phyloP scores from a whole-genome alignment of 768 basidiomycete species.

The Pilatotrama ljubarskyi region DNA sequence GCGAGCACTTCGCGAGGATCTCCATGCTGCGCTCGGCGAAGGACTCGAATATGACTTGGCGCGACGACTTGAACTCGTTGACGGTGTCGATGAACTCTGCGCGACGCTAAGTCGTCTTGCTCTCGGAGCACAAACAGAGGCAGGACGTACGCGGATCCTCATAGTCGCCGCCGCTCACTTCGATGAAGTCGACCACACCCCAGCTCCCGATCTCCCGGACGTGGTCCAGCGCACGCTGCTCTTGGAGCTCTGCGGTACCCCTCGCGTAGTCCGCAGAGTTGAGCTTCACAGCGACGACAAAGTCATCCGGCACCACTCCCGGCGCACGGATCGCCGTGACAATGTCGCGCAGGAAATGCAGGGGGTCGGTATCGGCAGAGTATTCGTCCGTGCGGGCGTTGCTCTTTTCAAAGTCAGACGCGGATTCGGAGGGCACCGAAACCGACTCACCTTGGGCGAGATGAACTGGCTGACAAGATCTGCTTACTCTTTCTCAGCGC shows the following conservation, averaged over 20 bases:
- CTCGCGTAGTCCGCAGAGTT: conserved; percentile 75
- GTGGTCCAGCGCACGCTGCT: conserved; percentile 56
- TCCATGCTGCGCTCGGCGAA: conserved; percentile 62
- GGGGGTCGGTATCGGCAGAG: conserved; percentile 43
- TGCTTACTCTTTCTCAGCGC: conserved; percentile 29
- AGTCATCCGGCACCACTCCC: conserved; percentile 47
- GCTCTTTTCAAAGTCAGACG: conserved; percentile 31
- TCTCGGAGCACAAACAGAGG: not conserved
- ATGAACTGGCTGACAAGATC: conserved; percentile 82
- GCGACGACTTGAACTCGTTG: conserved; percentile 34
- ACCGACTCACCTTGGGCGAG: conserved; percentile 57
- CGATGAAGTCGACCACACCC: conserved; percentile 76
- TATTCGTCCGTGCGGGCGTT: conserved; percentile 66
- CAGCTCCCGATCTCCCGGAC: conserved; percentile 61
- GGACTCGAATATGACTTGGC: conserved; percentile 72
- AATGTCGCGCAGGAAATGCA: conserved; percentile 62
- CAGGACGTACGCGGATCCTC: conserved; percentile 62
- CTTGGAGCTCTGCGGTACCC: conserved; percentile 27
- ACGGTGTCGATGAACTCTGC: conserved; percentile 32
- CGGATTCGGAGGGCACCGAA: not conserved
- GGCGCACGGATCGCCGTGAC: conserved; percentile 53
- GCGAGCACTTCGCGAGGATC: conserved; percentile 35
- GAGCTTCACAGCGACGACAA: conserved; percentile 76
- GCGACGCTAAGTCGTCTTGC: not conserved
- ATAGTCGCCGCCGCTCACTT: conserved; percentile 87